Evolutionary conservation across 2,329 filamentous ascomycete species (phyloP).

Genomic region (Phialemoniopsis sp.): DNA sequence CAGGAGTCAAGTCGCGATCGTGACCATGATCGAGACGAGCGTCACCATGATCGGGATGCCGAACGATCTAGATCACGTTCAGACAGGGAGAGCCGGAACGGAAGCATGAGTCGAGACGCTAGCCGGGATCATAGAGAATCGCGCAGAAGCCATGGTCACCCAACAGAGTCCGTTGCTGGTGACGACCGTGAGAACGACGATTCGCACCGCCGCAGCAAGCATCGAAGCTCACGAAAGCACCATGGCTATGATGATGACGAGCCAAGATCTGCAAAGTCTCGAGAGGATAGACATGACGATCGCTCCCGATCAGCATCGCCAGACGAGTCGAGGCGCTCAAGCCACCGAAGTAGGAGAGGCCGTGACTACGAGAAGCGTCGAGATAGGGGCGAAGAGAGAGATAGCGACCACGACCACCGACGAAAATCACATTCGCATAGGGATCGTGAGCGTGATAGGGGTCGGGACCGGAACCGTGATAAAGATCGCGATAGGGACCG

Average conservation of each 20-base stretch:
- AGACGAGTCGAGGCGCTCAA: conserved; percentile 9
- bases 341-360: conserved; percentile 12
- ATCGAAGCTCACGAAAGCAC: conserved; percentile 4
- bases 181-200: conserved; percentile 9
- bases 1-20: conserved; percentile 8
- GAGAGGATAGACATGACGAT: conserved; percentile 10
- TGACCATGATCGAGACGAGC: conserved; percentile 21
- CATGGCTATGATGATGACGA: conserved; percentile 5
- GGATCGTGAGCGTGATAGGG: conserved; percentile 5
- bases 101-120: conserved; percentile 4
- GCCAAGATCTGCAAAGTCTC: conserved; percentile 5
- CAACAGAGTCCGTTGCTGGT: conserved; percentile 5
- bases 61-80: neutral
- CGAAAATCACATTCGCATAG: conserved; percentile 5
- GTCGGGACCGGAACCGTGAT: conserved; percentile 5
- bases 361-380: conserved; percentile 11
- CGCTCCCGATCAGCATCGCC: conserved; percentile 12
- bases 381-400: conserved; percentile 17
- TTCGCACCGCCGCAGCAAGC: conserved; percentile 8
- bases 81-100: neutral
- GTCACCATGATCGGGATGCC: conserved; percentile 22
- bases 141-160: conserved; percentile 9
- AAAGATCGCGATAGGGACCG: too few species aligned
- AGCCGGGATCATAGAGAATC: conserved; percentile 2
- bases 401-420: conserved; percentile 20